Evolutionary conservation across 805 yeast genomes (phyloP).

Genomic region (Candida nonsorbophila): DNA sequence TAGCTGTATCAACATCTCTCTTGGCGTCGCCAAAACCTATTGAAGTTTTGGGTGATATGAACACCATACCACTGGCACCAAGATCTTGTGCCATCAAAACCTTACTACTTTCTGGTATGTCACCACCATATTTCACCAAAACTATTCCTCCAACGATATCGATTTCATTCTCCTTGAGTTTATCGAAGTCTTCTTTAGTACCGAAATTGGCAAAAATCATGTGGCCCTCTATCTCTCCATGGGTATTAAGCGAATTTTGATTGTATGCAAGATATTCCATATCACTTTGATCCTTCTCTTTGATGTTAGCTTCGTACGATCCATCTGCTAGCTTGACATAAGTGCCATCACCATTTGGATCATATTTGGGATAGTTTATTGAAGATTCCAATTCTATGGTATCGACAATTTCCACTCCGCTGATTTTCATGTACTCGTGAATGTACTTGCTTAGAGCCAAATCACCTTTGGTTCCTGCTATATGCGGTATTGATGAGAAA

Average conservation of each 20-base stretch:
- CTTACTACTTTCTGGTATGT: slow-evolving; percentile 31
- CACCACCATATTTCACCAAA: slow-evolving; percentile 54
- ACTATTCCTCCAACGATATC: slow-evolving; percentile 47
- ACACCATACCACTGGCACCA: slow-evolving; percentile 64
- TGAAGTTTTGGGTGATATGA: slow-evolving; percentile 39
- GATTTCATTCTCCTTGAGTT: slow-evolving; percentile 31
- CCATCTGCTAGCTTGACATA: slow-evolving; percentile 26
- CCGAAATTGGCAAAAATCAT: slow-evolving; percentile 70
- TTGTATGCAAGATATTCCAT: slow-evolving; percentile 52
- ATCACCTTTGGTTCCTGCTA: slow-evolving; percentile 88
- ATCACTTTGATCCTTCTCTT: slow-evolving; percentile 24
- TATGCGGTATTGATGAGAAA: slow-evolving; percentile 75
- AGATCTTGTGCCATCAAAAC: slow-evolving; percentile 44
- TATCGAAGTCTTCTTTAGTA: slow-evolving; percentile 44
- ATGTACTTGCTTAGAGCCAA: slow-evolving; percentile 64
- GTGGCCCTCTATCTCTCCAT: slow-evolving; percentile 50
- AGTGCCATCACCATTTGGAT: slow-evolving; percentile 16
- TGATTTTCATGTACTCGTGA: slow-evolving; percentile 49
- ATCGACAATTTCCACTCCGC: slow-evolving; percentile 50
- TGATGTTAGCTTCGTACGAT: slow-evolving; percentile 33
- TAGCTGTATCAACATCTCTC: slow-evolving; percentile 30
- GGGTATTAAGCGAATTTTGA: slow-evolving; percentile 52
- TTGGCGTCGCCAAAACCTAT: slow-evolving; percentile 9
- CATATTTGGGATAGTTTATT: slow-evolving; percentile 56
- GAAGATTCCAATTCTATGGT: slow-evolving; percentile 49